A percentile compares a stretch with the other conserved stretches of the same genome.
Evolutionary conservation across 352 stramenopile species (phyloP).

Genomic region (Globisporangium paroecandrum): DNA sequence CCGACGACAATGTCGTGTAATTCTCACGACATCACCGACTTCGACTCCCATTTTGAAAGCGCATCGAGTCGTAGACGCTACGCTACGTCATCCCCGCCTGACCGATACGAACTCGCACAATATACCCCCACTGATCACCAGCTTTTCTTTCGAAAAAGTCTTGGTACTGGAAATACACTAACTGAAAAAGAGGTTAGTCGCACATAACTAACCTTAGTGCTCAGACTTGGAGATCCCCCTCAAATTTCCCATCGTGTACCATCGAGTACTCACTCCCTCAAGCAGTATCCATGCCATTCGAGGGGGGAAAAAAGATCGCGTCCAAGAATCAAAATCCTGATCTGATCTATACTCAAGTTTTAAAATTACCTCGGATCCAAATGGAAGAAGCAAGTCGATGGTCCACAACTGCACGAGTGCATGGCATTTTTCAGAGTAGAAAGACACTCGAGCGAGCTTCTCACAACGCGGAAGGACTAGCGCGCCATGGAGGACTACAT

Average conservation of each 20-base stretch:
- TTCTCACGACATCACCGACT: background rate
- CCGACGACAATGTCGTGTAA: background rate
- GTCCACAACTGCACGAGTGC: background rate
- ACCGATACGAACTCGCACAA: background rate
- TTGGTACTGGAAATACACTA: no score
- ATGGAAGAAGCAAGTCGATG: background rate
- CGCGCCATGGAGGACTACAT: slow-evolving; percentile 71
- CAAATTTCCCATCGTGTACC: no score
- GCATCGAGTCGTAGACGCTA: background rate
- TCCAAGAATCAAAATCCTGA: background rate
- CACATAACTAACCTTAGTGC: no score
- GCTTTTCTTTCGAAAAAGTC: no score
- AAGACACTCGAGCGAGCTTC: no score
- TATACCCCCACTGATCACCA: background rate
- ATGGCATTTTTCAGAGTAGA: background rate
- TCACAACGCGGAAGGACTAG: background rate
- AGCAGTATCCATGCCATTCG: background rate
- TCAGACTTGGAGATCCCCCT: no score
- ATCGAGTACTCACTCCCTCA: no score
- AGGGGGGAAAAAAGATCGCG: background rate
- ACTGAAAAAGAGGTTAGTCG: no score
- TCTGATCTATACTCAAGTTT: background rate
- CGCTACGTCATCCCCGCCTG: background rate
- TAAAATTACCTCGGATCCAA: background rate
- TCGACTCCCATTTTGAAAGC: background rate